Evolutionary conservation across 1,284 basidiomycete species (phyloP), one percentile per base, ranked within the genome.

Genomic region (Malassezia pachydermatis): DNA sequence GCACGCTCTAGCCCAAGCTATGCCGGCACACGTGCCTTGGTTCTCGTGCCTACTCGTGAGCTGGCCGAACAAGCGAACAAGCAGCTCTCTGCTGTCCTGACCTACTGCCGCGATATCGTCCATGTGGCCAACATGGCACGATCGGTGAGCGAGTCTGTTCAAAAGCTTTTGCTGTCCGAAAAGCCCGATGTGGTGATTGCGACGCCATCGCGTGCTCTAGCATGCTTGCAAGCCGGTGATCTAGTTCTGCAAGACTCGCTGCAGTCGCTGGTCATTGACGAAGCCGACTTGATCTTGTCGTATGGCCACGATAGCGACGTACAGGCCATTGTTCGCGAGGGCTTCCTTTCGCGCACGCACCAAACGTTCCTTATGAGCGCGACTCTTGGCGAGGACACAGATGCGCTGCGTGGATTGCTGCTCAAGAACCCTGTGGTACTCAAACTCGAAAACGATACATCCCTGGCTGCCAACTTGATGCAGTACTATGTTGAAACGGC

Each of bases 281-380:
- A 99, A 75, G 94, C 94, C 10, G 94, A 99, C 72, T 80, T 99
- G 23, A 86, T 99, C 47, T 78, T 99, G 8, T 95, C 90, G 0
- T 98, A 98, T 70, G 94, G 94, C 5, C 88, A 98, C 67, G 73
- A 90, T 60, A 84, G 87, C 59, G 89, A 95, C 62, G 80, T 96
- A 34, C 81, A 82, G 32, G 79, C 84, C 48, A 85, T 98, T 40
- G 81, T 95, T 58, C 78, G 78, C 43, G 84, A 83, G 17, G 57
- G 55, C 43, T 63, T 56, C 28, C 77, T 98, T 5, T 89, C 92
- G 11, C 85, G 84, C 63, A 79, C 92, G 36, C 88, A 85, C 63
- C 94, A 98, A 72, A 87, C 86, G 7, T 92, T 92, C 73, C 76
- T 98, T 40, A 95, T 98, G 88, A 89, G 86, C 68, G 94, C 94